phyloP scores from a whole-genome alignment of 1,139 yeast species.

The Geotrichum cucujoidarum region DNA sequence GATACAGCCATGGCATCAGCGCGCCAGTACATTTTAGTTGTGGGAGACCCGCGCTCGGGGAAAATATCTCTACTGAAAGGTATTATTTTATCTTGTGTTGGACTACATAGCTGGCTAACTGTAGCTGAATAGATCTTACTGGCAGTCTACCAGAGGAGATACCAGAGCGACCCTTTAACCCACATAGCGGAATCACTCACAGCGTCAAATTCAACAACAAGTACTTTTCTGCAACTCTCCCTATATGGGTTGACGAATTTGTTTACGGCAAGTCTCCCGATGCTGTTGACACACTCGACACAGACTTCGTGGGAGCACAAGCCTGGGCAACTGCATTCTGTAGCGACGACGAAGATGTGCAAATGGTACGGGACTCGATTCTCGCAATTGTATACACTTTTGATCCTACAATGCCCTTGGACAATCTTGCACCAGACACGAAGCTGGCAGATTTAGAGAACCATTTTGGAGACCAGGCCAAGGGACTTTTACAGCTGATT shows the following conservation, averaged over 20 bases:
- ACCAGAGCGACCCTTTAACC: conserved; percentile 11
- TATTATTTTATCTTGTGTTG: conserved; percentile 1
- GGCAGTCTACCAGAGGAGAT: conserved; percentile 17
- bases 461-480: conserved; percentile 15
- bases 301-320: not conserved
- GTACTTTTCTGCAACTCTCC: conserved; percentile 39
- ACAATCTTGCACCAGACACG: not conserved
- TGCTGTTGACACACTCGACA: not conserved
- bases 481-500: conserved; percentile 22
- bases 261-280: conserved; percentile 18
- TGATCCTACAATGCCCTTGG: conserved; percentile 8
- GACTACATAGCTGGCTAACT: not conserved
- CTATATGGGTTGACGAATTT: conserved; percentile 44
- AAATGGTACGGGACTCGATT: conserved; percentile 18
- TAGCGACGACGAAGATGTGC: conserved; percentile 18
- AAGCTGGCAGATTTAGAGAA: conserved; percentile 1
- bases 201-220: conserved; percentile 35
- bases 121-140: conserved; percentile 10
- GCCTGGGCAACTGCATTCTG: conserved; percentile 15
- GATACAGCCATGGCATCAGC: conserved; percentile 1
- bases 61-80: conserved; percentile 17
- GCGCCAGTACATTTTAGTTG: conserved; percentile 17
- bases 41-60: conserved; percentile 20
- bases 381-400: conserved; percentile 18
- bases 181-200: conserved; percentile 38